Conservation (phyloP, 2,329 filamentous ascomycete species). For the Fusarium sp. region DNA sequence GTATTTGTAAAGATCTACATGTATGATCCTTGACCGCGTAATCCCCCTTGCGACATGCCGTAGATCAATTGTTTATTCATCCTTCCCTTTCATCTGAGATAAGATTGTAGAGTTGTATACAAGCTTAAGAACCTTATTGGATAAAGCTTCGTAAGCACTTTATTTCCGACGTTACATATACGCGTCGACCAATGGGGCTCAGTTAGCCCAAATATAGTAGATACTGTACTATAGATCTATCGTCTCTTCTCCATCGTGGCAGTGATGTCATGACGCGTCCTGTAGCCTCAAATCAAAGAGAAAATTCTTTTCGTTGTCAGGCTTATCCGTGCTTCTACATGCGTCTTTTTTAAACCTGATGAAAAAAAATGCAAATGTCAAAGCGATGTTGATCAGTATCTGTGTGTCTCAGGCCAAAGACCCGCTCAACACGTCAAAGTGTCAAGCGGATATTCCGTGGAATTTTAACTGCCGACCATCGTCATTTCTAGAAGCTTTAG, state of each 20-base stretch:
- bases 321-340: neutral
- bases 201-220: neutral
- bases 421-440: neutral
- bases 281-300: neutral
- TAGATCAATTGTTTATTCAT: neutral
- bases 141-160: neutral
- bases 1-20: neutral
- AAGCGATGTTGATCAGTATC: slow-evolving; percentile 5
- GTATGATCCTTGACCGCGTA: neutral
- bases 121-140: neutral
- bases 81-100: neutral
- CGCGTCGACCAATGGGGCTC: neutral
- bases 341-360: neutral
- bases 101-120: neutral
- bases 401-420: neutral
- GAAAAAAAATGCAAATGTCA: neutral
- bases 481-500: neutral
- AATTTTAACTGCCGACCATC: neutral
- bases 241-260: neutral
- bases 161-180: neutral
- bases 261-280: neutral
- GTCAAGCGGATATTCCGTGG: neutral
- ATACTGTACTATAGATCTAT: neutral
- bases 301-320: neutral
- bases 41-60: neutral